Evolutionary conservation across 2,329 filamentous ascomycete species (phyloP).

Genomic region (Stachybotrys elegans): DNA sequence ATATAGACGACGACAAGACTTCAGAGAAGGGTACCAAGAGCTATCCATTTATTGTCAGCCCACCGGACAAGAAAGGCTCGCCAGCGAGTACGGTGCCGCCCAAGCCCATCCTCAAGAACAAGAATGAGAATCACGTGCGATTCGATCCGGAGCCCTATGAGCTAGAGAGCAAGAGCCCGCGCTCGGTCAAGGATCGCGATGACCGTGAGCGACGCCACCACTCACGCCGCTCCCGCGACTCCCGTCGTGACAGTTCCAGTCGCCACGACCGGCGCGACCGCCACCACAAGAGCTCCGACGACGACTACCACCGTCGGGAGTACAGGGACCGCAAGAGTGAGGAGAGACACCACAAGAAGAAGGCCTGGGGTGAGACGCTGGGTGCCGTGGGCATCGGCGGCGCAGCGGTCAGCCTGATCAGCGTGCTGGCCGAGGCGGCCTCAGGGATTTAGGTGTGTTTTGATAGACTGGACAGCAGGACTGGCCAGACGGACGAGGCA

Average conservation of each 20-base stretch:
- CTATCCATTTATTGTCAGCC: slow-evolving; percentile 32
- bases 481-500: too few species aligned
- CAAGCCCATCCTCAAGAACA: slow-evolving; percentile 59
- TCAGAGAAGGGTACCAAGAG: slow-evolving; percentile 23
- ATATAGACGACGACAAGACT: slow-evolving; percentile 26
- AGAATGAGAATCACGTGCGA: slow-evolving; percentile 51
- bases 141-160: slow-evolving; percentile 46
- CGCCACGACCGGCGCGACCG: slow-evolving; percentile 22
- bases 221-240: slow-evolving; percentile 17
- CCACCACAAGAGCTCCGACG: slow-evolving; percentile 21
- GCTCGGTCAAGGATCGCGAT: slow-evolving; percentile 25
- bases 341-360: slow-evolving; percentile 34
- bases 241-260: slow-evolving; percentile 20
- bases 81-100: slow-evolving; percentile 34
- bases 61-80: slow-evolving; percentile 28
- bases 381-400: slow-evolving; percentile 56
- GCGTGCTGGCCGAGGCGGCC: slow-evolving; percentile 54
- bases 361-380: slow-evolving; percentile 48
- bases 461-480: too few species aligned
- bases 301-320: slow-evolving; percentile 37
- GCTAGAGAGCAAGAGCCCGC: slow-evolving; percentile 26
- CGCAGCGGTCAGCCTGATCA: slow-evolving; percentile 53
- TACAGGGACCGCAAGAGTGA: slow-evolving; percentile 34
- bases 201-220: slow-evolving; percentile 16
- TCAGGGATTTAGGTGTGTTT: slow-evolving; percentile 23